Conservation (phyloP, 164 flowering plant species). For the Saururus chinensis region DNA sequence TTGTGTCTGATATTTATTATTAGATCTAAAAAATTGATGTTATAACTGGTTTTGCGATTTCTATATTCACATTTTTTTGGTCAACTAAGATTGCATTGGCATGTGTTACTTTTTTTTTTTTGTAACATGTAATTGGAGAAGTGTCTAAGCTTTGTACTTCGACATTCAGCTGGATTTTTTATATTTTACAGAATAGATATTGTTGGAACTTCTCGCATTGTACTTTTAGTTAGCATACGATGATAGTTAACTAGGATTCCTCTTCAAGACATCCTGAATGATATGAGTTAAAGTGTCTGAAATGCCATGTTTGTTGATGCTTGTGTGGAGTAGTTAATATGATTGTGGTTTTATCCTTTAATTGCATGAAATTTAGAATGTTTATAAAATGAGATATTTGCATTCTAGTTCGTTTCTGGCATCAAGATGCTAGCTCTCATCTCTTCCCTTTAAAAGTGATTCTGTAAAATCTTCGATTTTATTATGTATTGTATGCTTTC, state of each 20-base stretch:
- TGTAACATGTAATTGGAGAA: background rate
- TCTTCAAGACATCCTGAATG: slow-evolving; percentile 28
- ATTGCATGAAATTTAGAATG: too few relatives aligned
- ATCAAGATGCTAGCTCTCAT: too few relatives aligned
- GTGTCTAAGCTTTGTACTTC: background rate
- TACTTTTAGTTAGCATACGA: slow-evolving; percentile 15
- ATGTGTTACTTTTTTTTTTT: background rate
- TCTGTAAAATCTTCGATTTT: too few relatives aligned
- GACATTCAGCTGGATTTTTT: background rate
- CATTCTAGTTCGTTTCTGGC: too few relatives aligned
- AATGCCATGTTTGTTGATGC: slow-evolving; percentile 6
- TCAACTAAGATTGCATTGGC: background rate
- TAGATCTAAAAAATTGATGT: too few relatives aligned
- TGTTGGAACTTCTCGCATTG: background rate
- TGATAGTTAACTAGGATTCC: slow-evolving; percentile 31
- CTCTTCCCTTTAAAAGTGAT: too few relatives aligned
- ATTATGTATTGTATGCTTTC: too few relatives aligned
- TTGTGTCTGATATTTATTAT: too few relatives aligned
- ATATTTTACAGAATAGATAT: background rate
- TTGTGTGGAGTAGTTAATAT: too few relatives aligned
- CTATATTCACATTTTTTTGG: background rate
- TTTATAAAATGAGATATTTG: too few relatives aligned
- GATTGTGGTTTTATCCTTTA: too few relatives aligned
- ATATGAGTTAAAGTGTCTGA: slow-evolving; percentile 25
- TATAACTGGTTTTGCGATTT: background rate